Base-by-base conservation (phyloP, 768 basidiomycete genomes). In the Strobilomyces dryophilus region DNA sequence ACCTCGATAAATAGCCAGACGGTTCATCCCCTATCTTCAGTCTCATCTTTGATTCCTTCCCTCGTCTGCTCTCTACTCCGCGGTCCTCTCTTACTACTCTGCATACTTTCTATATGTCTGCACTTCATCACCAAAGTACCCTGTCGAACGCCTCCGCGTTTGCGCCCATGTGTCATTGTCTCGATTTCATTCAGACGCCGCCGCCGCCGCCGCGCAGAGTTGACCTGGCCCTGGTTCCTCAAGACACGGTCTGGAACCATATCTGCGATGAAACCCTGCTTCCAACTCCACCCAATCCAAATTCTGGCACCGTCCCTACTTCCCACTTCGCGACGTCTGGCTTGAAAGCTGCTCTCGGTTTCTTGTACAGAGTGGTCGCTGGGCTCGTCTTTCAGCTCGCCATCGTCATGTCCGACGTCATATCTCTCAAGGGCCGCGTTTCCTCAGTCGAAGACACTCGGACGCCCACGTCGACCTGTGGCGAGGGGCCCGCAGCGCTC, bases 341-440 rank as follows among this genome's bases (percentile, higher is more conserved):
- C 41, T 29, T 47, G 20, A 24, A 44, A 12, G 27, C 45, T 21
- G 41, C 18, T 6, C 31, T 65, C 34, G 24, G 35, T 37, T 18
- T 34, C 55, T 20, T 62, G 24, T 53, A 46, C 40, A 48, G 44
- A n/a, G 14, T 60, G 32, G 42, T 57, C 42, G 4, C 11, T 9
- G 6, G 36, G 0, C 53, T 64, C 1, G 26, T 56, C 37, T 8
- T 45, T 15, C 55, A 51, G 48, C 39, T 56, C 20, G 4, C 46
- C 7, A 2, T 24, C 24, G 2, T 24, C 24, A 24, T 24, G 5
- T 60, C 53, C 26, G 24, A 24, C 53, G 29, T 67, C 31, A 50
- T 57, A 17, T 47, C 47, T 0, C 60, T 66, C 48, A 53, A 55
- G 56, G 50, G 58, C 50, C 60, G 66, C 15, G 21, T 65, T 20